These are phyloP conservation scores for Colletotrichum somersetense DNA, from an alignment of 2,329 filamentous ascomycete species.

Conservation along the genomic window DNA sequence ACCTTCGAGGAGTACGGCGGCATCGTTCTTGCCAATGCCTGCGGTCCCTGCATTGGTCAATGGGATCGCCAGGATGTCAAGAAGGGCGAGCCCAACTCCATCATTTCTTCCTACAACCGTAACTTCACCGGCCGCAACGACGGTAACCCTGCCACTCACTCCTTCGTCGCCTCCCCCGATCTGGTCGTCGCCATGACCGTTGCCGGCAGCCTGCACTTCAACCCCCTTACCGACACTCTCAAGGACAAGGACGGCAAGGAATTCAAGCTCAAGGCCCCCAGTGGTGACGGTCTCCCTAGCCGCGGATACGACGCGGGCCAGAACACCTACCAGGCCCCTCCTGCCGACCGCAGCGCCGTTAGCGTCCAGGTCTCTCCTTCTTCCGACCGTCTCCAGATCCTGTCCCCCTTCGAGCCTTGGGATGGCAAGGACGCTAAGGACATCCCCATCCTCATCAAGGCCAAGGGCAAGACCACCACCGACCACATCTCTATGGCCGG, in stretches of 20 bases:
- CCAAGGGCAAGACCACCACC: constrained; percentile 94
- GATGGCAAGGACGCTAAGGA: constrained; percentile 89
- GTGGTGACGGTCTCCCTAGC: constrained; percentile 82
- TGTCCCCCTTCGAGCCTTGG: constrained; percentile 89
- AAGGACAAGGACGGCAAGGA: constrained; percentile 98
- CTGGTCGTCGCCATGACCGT: constrained; percentile 88
- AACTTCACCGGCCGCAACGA: constrained; percentile 99
- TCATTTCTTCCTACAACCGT: constrained; percentile 99
- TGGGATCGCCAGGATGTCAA: constrained; percentile 95
- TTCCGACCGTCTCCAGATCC: constrained; percentile 94
- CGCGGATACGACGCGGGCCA: constrained; percentile 90
- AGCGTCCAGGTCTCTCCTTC: constrained; percentile 85
- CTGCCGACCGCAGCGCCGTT: constrained; percentile 79
- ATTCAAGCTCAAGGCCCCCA: constrained; percentile 86
- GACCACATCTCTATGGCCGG: constrained; percentile 98
- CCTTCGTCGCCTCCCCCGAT: constrained; percentile 92
- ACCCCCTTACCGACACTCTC: constrained; percentile 91
- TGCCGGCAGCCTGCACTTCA: constrained; percentile 90
- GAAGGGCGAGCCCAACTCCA: constrained; percentile 96
- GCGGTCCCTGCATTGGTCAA: constrained; percentile 92
- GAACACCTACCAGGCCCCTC: constrained; percentile 97
- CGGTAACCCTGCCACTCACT: constrained; percentile 93
- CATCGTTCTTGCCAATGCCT: constrained; percentile 94
- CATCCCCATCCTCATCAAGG: constrained; percentile 95
- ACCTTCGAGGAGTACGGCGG: constrained; percentile 98